Evolutionary conservation across 2,329 filamentous ascomycete genomes (phyloP), one percentile per base, ranked within the genome.

Genomic region (Exophiala calicioides): DNA sequence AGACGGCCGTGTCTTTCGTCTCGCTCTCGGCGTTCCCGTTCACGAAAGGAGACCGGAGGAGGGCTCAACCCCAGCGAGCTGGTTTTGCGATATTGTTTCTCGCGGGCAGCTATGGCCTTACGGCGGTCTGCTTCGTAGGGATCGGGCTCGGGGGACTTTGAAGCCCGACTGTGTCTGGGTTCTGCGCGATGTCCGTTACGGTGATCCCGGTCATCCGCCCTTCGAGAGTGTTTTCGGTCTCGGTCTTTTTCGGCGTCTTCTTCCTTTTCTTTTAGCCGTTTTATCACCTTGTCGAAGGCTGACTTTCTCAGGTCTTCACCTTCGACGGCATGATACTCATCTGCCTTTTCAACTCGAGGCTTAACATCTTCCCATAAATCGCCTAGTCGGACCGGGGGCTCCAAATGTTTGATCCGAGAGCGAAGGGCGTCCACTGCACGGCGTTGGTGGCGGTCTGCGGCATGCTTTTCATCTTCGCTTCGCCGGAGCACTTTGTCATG

Each of bases 111-210:
- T 63, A 93, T 90, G 32, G 91, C 91, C 67, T 91, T 93, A 61
- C 90, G 86, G 57, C 93, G 84, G 65, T 98, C 93, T 50, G 90
- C 93, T 69, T 97, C 93, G 68, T 98, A 98, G 15, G 88, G 82
- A 70, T 98, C 90, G 48, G 82, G 81, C 68, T 97, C 93, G n/a
- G 90, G 90, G 59, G 86, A 90, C 60, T 90, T 88, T 64, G 88
- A 94, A 59, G 81, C 80, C 59, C 88, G 77, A 40, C 67, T 67
- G 35, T 66, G 62, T 24, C 65, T 62, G 19, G 60, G 44, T 12
- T 60, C 58, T 10, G 43, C 24, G 6, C 57, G 50, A 36, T 64
- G 60, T 27, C 66, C 63, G 47, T 69, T 70, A 38, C 70, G 82
- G 61, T 78, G 75, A 33, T 81, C 82, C 61, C 85, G 81, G 58